Conservation (phyloP, 352 stramenopile genomes). For the Pythium phragmitis region DNA sequence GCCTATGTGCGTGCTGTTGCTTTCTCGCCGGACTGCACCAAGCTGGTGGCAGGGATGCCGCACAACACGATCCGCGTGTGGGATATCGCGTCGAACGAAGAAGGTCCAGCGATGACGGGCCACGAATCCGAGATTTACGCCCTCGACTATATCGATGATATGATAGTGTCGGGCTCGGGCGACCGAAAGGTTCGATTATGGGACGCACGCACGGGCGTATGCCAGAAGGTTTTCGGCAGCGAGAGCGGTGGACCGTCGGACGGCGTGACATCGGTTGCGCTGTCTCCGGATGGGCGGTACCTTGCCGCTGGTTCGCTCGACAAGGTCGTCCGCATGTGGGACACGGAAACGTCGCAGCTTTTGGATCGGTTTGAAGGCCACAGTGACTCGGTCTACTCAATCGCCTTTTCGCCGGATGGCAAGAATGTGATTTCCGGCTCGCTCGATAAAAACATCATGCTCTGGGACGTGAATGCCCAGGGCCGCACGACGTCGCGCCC, state of each 20-base stretch:
- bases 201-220: conserved; percentile 79
- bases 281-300: conserved; percentile 75
- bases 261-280: conserved; percentile 76
- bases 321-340: conserved; percentile 87
- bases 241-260: conserved; percentile 78
- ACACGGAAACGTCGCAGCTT: conserved; percentile 78
- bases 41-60: conserved; percentile 85
- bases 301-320: conserved; percentile 79
- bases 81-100: conserved; percentile 86
- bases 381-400: conserved; percentile 87
- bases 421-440: conserved; percentile 88
- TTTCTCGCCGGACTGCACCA: conserved; percentile 83
- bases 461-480: conserved; percentile 82
- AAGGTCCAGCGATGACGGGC: conserved; percentile 76
- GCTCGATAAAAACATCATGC: conserved; percentile 85
- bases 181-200: conserved; percentile 83
- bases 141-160: conserved; percentile 83
- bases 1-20: conserved; percentile 83
- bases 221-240: conserved; percentile 84
- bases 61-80: conserved; percentile 88
- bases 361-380: conserved; percentile 82
- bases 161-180: conserved; percentile 85
- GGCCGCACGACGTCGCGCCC: conserved; percentile 76
- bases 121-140: conserved; percentile 89
- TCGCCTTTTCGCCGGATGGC: conserved; percentile 83